Evolutionary conservation across 1,284 basidiomycete genomes (phyloP), one percentile per base, ranked within the genome.

Genomic region (Agroathelia rolfsii): DNA sequence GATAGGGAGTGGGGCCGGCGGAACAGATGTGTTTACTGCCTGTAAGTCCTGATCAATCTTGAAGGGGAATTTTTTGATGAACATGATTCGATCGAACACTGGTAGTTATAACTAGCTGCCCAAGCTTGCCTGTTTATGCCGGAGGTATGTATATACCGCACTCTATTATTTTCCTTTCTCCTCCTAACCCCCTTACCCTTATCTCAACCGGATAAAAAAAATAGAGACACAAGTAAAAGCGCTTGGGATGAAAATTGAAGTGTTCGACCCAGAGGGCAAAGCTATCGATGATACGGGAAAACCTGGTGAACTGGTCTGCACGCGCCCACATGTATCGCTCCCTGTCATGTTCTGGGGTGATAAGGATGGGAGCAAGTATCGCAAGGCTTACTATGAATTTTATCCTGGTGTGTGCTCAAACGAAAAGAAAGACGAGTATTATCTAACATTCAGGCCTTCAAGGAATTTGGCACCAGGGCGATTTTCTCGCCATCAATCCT

Each of bases 291-390:
- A 70, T 32, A 66, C 62, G 0, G 71, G 71, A 4, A 45, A 55
- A 30, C 65, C 78, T 3, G 77, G 77, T n/a, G 78, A 81, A 45
- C 53, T 81, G 20, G 76, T 79, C 8, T 73, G 78, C 49, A 75
- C 73, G 5, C 62, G 76, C 9, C 81, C 88, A 1, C 89, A 93
- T 55, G 86, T 86, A 0, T 86, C 82, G n/a, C 60, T 89, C 37
- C 89, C 89, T 3, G 49, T 92, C 10, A 69, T 64, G 12, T 90
- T 94, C 56, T 84, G 87, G 82, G 74, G 74, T 13, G 72, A 80
- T 32, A 67, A 76, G 19, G 59, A 64, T 7, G 65, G 75, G 8
- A 64, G 73, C 46, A 78, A 83, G 45, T 75, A 82, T 43, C 62
- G 70, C 25, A 77, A 82, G 19, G 75, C 85, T 20, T 93, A 94